Base-by-base conservation (phyloP, 768 basidiomycete species). In the Leccinum olivaceopallidum region DNA sequence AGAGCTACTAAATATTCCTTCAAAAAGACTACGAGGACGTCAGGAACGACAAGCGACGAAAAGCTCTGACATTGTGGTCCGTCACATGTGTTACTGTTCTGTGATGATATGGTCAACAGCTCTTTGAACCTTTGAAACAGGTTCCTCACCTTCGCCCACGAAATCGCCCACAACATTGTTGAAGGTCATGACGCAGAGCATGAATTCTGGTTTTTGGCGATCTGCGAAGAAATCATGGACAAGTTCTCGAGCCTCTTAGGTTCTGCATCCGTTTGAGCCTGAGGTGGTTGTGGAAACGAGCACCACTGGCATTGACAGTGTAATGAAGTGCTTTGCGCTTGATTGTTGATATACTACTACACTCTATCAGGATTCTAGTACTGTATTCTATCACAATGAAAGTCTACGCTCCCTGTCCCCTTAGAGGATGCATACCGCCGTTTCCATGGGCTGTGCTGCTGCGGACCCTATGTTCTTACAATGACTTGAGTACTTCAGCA, bases 11-110 rank as follows among this genome's bases (percentile, higher is more conserved):
- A 51, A 3, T 7, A 28, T 37, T 1, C 13, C 5, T 28, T 28
- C 20, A 6, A 55, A 44, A 22, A 63, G 62, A 63, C 13, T 37
- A 63, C 30, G 6, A 53, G 8, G 55, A 57, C 12, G 55, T 63
- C 26, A 48, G 57, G 56, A 44, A 32, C 1, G 52, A 37, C 22
- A 28, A 55, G 4, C 14, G 2, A 44, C 30, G n/a, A 6, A 34
- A 16, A 50, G 62, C 58, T 20, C 28, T 48, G 26, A 26, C 47
- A 34, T 49, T 53, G 20, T 59, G 58, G 58, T 59, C 13, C 30
- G 13, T 20, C 16, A 10, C 12, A 55, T 37, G 24, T 36, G 24
- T 39, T 18, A 24, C 9, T 14, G 39, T 14, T 10, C 28, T n/a
- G 28, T 28, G 28, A 0, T 18, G 28, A 32, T 52, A 20, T 5